Base-by-base conservation (phyloP, 192 early-diverging fungal genomes). In the Backusella westeae region DNA sequence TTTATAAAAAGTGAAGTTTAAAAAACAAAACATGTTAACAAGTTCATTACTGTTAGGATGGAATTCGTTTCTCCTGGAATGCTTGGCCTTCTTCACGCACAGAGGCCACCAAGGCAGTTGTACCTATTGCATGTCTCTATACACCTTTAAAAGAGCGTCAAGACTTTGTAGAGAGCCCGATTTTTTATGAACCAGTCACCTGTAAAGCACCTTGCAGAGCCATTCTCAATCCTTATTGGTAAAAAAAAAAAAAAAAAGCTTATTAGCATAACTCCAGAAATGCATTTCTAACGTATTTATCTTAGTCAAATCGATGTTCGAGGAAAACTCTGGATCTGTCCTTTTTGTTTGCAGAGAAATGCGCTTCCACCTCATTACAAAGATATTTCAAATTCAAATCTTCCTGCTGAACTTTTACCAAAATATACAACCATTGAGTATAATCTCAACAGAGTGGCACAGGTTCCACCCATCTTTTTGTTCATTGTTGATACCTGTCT, bases 381-480 rank as follows among this genome's bases (percentile, higher is more conserved):
- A 79, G 96, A 99, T 82, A 97, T 99, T 78, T 93, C 93, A 53
- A 90, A 89, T 36, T 91, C 90, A 74, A 96, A 97, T 75, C 88
- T 99, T 65, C 98, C 98, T 3, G 92, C 95, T 35, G 98, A 99
- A 82, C 86, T 99, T 44, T 82, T 96, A 75, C 89, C 91, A 67
- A 92, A 94, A 72, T 97, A 93, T 86, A 96, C 96, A 14, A 98
- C 98, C 15, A 96, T 99, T 76, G 98, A 99, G 87, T 99, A 99
- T 80, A 92, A 92, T 15, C 87, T 99, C 72, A 88, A 90, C 69
- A 90, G 96, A 59, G 90, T 89, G 72, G 91, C 92, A 42, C 95
- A 96, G 17, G 86, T 93, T 17, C 96, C 98, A 34, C 98, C 98
- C 14, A 92, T 99, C 74, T 99, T 99, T 77, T 84, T 99, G 74